These are phyloP conservation scores for Trichoderma atroviride DNA, from an alignment of 2,329 filamentous ascomycete species.

Conservation along the genomic window DNA sequence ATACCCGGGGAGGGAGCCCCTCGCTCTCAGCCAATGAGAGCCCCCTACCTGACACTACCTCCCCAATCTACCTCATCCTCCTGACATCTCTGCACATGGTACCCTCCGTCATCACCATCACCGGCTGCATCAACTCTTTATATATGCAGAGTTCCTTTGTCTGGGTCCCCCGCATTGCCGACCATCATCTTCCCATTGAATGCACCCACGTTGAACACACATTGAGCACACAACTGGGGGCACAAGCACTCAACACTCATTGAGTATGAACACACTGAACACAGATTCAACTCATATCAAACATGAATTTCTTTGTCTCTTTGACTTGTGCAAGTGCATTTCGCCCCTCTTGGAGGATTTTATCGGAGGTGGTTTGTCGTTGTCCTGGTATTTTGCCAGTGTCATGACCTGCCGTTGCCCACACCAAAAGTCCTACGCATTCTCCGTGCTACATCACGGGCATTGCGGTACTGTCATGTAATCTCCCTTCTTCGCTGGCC, in stretches of 20 bases:
- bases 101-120: slow-evolving; percentile 5
- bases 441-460: background rate
- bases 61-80: slow-evolving; percentile 21
- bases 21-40: slow-evolving; percentile 23
- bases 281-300: background rate
- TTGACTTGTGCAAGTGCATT: background rate
- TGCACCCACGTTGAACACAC: background rate
- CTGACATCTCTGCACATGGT: slow-evolving; percentile 21
- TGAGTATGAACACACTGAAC: background rate
- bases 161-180: background rate
- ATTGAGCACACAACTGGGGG: background rate
- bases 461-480: slow-evolving; percentile 1
- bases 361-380: background rate
- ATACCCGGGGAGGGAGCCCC: slow-evolving; percentile 25
- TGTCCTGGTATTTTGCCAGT: background rate
- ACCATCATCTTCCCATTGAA: background rate
- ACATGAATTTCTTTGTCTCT: background rate
- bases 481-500: background rate
- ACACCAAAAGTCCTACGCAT: slow-evolving; percentile 12
- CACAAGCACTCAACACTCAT: background rate
- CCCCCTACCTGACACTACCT: slow-evolving; percentile 14
- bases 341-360: background rate
- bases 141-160: background rate
- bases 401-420: background rate
- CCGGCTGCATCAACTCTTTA: background rate